Conservation (phyloP, 805 yeast species). For the Middelhovenomyces tepae region DNA sequence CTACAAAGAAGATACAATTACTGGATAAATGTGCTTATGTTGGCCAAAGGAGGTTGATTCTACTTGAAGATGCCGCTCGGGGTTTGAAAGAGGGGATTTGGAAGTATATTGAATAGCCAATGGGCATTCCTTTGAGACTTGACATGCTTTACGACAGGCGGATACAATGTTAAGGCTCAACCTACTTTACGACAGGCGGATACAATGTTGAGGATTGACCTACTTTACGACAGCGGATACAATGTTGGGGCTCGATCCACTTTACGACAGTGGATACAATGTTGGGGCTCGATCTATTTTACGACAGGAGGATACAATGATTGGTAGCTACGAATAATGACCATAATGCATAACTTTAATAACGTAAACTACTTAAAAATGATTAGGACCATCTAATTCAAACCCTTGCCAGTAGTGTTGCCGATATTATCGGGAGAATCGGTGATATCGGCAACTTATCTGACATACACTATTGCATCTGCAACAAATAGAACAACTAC, state of each 20-base stretch:
- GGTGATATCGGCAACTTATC: too few relatives aligned
- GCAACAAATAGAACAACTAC: too few relatives aligned
- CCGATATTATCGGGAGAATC: too few relatives aligned
- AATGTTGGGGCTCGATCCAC: neutral
- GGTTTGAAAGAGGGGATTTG: slow-evolving; percentile 34
- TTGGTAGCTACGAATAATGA: too few relatives aligned
- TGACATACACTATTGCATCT: too few relatives aligned
- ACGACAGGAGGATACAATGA: too few relatives aligned
- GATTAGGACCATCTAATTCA: too few relatives aligned
- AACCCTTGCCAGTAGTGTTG: too few relatives aligned
- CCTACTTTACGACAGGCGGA: slow-evolving; percentile 13
- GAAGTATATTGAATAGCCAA: slow-evolving; percentile 26
- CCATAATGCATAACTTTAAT: too few relatives aligned
- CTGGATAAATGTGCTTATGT: slow-evolving; percentile 38
- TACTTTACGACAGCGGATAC: neutral
- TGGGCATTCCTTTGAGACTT: slow-evolving; percentile 10
- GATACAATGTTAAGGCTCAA: slow-evolving; percentile 10
- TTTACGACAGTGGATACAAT: too few relatives aligned
- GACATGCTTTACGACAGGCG: slow-evolving; percentile 14
- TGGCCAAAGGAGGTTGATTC: slow-evolving; percentile 31
- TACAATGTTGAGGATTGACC: slow-evolving; percentile 11
- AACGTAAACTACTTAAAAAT: too few relatives aligned
- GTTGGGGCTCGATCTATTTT: too few relatives aligned
- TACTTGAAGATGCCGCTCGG: slow-evolving; percentile 37
- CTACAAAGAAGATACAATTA: slow-evolving; percentile 30